These are phyloP conservation scores for Blastobotrys robertii DNA, from an alignment of 805 yeast genomes.

Conservation along the genomic window DNA sequence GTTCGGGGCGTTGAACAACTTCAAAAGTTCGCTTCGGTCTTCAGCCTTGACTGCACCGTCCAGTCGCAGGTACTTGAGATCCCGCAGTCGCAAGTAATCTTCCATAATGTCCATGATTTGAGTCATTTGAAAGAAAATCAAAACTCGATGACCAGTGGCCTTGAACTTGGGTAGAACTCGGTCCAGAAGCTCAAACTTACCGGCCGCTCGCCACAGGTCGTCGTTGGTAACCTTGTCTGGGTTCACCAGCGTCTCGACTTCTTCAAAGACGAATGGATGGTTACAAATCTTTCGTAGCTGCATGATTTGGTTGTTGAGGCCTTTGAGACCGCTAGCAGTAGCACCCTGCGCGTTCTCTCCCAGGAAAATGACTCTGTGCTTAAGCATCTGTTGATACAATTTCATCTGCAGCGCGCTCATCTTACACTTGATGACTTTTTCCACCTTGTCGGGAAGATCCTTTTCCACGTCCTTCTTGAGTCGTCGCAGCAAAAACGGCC, in stretches of 20 bases:
- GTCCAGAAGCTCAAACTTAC: slow-evolving; percentile 87
- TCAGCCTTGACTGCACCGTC: slow-evolving; percentile 97
- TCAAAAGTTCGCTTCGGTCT: slow-evolving; percentile 77
- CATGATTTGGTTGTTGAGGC: slow-evolving; percentile 91
- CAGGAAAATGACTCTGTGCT: slow-evolving; percentile 68
- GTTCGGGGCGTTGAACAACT: slow-evolving; percentile 68
- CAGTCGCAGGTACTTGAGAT: slow-evolving; percentile 72
- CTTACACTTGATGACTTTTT: slow-evolving; percentile 88
- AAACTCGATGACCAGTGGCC: slow-evolving; percentile 79
- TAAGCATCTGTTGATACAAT: slow-evolving; percentile 85
- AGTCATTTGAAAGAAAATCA: slow-evolving; percentile 96
- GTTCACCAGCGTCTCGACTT: slow-evolving; percentile 73
- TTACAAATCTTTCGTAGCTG: slow-evolving; percentile 94
- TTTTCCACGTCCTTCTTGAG: slow-evolving; percentile 95
- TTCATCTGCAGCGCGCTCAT: slow-evolving; percentile 77
- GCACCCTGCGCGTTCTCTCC: slow-evolving; percentile 41
- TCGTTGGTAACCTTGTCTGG: slow-evolving; percentile 65
- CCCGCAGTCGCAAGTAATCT: slow-evolving; percentile 67
- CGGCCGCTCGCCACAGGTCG: slow-evolving; percentile 84
- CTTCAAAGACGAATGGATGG: slow-evolving; percentile 95
- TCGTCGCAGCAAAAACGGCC: slow-evolving; percentile 91
- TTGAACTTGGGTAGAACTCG: slow-evolving; percentile 79
- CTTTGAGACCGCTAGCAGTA: slow-evolving; percentile 49
- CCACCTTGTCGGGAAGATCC: slow-evolving; percentile 91
- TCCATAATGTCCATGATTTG: slow-evolving; percentile 99